These are phyloP conservation scores for Coriolopsis trogii DNA, from an alignment of 1,284 basidiomycete species.

Conservation along the genomic window DNA sequence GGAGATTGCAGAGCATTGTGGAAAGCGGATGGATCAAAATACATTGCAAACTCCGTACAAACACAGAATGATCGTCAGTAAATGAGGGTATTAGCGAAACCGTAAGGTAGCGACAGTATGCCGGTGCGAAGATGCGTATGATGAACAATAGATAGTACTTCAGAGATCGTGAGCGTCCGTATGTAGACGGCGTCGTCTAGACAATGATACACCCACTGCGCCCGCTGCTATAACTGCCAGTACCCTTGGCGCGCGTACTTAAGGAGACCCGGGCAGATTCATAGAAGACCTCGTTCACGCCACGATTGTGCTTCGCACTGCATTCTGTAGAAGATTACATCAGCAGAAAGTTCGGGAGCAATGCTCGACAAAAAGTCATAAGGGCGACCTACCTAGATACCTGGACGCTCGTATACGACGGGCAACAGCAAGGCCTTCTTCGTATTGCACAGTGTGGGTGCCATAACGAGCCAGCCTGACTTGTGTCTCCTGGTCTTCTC, in stretches of 20 bases:
- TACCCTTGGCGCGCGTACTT: conserved; percentile 70
- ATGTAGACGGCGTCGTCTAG: neutral
- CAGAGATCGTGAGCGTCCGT: neutral
- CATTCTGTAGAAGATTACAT: conserved; percentile 64
- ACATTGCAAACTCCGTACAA: neutral
- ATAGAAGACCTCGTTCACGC: conserved; percentile 90
- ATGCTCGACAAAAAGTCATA: neutral
- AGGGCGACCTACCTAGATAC: conserved; percentile 74
- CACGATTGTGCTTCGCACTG: conserved; percentile 94
- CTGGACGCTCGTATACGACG: conserved; percentile 89
- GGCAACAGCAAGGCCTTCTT: conserved; percentile 87
- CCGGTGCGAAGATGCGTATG: too few relatives aligned
- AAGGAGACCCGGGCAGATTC: conserved; percentile 87
- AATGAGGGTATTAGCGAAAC: neutral
- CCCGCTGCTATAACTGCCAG: conserved; percentile 43
- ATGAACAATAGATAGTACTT: too few relatives aligned
- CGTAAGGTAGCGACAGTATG: too few relatives aligned
- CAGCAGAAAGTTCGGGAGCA: neutral
- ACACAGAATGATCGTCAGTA: neutral
- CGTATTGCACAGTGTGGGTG: conserved; percentile 80
- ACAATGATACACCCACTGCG: conserved; percentile 35
- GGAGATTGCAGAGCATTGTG: too few relatives aligned
- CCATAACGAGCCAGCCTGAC: conserved; percentile 73
- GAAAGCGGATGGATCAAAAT: neutral
- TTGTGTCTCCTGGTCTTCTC: conserved; percentile 73